Percentiles rank a stretch among this genome's conserved stretches.
Conservation (phyloP, 768 basidiomycete species). For the Leccinum rimulosum region DNA sequence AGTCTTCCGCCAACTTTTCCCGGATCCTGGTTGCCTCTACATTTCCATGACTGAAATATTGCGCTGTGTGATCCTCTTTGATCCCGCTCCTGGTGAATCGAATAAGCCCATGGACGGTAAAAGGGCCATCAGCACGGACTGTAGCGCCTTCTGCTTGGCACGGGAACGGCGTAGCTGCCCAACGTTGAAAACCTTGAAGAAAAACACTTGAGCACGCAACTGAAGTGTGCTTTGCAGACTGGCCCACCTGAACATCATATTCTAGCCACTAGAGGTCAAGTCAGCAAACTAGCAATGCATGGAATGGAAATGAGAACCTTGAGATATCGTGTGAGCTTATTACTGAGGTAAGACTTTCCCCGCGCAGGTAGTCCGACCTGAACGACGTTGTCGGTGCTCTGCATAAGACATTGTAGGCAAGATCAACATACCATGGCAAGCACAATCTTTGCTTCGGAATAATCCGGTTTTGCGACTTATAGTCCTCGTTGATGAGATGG, state of each 20-base stretch:
- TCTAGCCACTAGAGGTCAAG: slow-evolving; percentile 82
- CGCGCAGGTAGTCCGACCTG: slow-evolving; percentile 97
- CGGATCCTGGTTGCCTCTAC: slow-evolving; percentile 70
- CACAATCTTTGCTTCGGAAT: slow-evolving; percentile 98
- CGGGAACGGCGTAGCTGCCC: slow-evolving; percentile 89
- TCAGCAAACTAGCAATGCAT: slow-evolving; percentile 6
- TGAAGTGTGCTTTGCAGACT: background rate
- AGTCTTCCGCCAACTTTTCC: slow-evolving; percentile 85
- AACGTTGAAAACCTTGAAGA: slow-evolving; percentile 88
- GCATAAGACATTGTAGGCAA: background rate
- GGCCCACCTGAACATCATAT: slow-evolving; percentile 85
- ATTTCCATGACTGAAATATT: slow-evolving; percentile 88
- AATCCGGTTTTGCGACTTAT: slow-evolving; percentile 92
- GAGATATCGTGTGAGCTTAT: slow-evolving; percentile 95
- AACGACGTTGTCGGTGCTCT: background rate
- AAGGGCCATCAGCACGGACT: slow-evolving; percentile 40
- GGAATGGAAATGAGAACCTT: slow-evolving; percentile 51
- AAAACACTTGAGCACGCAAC: slow-evolving; percentile 1
- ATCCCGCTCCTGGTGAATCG: slow-evolving; percentile 59
- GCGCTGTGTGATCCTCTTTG: slow-evolving; percentile 87
- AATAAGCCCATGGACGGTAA: slow-evolving; percentile 3
- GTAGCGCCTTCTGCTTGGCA: slow-evolving; percentile 75
- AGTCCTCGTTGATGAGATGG: background rate
- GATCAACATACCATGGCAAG: slow-evolving; percentile 77
- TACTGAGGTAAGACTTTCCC: slow-evolving; percentile 97